Evolutionary conservation across 1,284 basidiomycete species (phyloP).

Genomic region (Bondarzewia mesenterica): DNA sequence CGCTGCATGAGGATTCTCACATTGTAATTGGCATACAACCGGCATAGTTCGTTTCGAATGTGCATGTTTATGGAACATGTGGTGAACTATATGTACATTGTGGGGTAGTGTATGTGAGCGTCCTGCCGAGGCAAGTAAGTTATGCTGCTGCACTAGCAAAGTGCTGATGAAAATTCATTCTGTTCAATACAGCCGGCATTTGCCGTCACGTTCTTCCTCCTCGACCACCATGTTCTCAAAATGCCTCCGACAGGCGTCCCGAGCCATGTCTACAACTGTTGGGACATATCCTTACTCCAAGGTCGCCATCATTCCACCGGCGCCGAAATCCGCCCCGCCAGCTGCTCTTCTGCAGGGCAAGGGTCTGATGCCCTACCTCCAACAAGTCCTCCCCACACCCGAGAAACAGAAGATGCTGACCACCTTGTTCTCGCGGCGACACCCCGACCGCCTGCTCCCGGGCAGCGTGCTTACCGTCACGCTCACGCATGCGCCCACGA

Average conservation of each 20-base stretch:
- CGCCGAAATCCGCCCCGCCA: constrained; percentile 35
- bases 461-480: constrained; percentile 79
- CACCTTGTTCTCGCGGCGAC: constrained; percentile 63
- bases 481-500: constrained; percentile 61
- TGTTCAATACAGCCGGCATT: constrained; percentile 6
- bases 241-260: constrained; percentile 12
- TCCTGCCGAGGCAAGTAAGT: too few relatives aligned
- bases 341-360: constrained; percentile 55
- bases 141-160: too few relatives aligned
- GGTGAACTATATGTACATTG: too few relatives aligned
- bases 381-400: constrained; percentile 54
- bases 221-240: constrained; percentile 14
- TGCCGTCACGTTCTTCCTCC: constrained; percentile 1
- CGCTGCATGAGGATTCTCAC: too few relatives aligned
- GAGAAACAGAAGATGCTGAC: constrained; percentile 62
- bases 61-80: too few relatives aligned
- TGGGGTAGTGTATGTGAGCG: too few relatives aligned
- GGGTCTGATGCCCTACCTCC: constrained; percentile 73
- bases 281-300: constrained; percentile 70
- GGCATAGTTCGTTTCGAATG: too few relatives aligned
- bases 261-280: constrained; percentile 15
- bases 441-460: constrained; percentile 59
- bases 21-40: too few relatives aligned
- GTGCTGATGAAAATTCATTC: too few relatives aligned
- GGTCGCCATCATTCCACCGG: constrained; percentile 46